phyloP scores from a whole-genome alignment of 345 rosid genomes.

The Dimocarpus longan region DNA sequence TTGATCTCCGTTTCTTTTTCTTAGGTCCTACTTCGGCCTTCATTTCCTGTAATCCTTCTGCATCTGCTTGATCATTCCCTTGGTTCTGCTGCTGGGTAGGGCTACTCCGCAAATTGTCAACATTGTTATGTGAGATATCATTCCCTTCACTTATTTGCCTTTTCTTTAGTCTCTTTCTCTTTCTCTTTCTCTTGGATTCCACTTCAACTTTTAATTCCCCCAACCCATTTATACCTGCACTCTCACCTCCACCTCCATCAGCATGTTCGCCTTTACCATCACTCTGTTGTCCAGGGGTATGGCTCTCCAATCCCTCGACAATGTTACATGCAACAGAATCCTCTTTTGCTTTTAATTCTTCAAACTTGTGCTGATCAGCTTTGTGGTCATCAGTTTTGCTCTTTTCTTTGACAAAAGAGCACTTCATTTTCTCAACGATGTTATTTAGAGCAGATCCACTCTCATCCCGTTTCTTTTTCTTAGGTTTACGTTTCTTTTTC shows the following conservation, averaged over 20 bases:
- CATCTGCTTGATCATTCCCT: not conserved
- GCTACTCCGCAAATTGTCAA: not conserved
- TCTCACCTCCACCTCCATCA: not conserved
- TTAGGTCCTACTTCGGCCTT: not conserved
- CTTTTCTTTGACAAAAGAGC: not conserved
- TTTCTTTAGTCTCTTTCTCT: not conserved
- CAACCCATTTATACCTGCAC: not conserved
- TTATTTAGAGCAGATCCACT: not conserved
- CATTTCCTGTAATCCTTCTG: not conserved
- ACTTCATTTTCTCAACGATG: not conserved
- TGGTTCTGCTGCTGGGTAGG: not conserved
- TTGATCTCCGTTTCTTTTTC: not conserved
- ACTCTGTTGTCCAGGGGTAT: not conserved
- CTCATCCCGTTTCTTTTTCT: not conserved
- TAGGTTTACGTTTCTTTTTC: not conserved
- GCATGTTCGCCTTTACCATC: not conserved
- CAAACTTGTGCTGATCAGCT: not conserved
- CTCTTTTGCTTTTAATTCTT: not conserved
- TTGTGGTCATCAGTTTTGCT: not conserved
- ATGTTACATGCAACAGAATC: not conserved
- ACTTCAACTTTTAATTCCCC: not conserved
- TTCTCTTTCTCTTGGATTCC: slow-evolving; percentile 1
- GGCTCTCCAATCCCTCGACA: slow-evolving; percentile 5
- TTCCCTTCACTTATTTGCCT: not conserved
- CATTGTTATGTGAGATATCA: not conserved